Base-by-base conservation (phyloP, 148 eudicot genomes). In the Hydrangea macrophylla region DNA sequence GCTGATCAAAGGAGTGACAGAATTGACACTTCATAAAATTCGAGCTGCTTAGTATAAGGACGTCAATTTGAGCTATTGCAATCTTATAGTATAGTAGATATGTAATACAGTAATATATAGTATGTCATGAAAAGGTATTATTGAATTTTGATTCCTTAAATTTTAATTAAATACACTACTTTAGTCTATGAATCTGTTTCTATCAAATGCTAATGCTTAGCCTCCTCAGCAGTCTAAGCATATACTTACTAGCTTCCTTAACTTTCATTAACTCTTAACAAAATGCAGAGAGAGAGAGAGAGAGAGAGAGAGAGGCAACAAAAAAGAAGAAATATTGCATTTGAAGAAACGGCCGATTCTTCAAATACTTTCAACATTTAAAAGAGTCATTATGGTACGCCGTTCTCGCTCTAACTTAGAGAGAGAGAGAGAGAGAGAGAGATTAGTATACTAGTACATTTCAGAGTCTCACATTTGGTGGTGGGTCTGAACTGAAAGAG, bases 301-400 rank as follows among this genome's bases (percentile, higher is more conserved):
- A 45, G 18, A n/a, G 45, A 51, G 33, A 13, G 13, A 25, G 22
- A 40, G 33, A 26, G 15, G 26, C n/a, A n/a, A 11, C 17, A 10
- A 31, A 23, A 71, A 54, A 35, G 53, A 50, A 45, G 76, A 67
- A 68, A 55, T n/a, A 74, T 74, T 68, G 62, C 1, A 15, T 15
- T 3, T 32, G 51, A 75, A 63, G 73, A 72, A 78, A 74, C 72
- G 67, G 60, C 60, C 44, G 78, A 78, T 78, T 74, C 82, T 78
- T 70, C 81, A 64, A n/a, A 13, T 70, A 3, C 82, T 57, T 55
- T 24, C 22, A n/a, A 54, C 60, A 70, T 70, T 68, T 59, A 65
- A 37, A 65, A 53, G 1, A 26, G 59, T 30, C 67, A 70, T 59
- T 51, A 58, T 59, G 9, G 45, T 58, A n/a, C 27, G 28, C 24